Evolutionary conservation across 768 basidiomycete genomes (phyloP).

Genomic region (Lactarius pseudohatsudake): DNA sequence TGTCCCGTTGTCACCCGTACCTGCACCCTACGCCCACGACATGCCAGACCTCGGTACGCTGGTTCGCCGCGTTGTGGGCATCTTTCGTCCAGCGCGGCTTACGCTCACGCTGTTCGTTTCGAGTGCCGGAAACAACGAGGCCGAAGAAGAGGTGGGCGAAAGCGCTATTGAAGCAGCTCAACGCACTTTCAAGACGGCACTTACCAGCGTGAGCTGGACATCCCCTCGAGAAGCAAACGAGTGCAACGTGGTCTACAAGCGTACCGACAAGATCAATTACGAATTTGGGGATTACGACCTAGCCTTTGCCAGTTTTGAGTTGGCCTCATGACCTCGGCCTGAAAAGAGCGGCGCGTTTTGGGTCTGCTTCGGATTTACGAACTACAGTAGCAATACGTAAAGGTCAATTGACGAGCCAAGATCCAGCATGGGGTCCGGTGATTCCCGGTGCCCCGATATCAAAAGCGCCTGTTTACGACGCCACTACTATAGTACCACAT

Average conservation of each 20-base stretch:
- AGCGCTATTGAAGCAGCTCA: conserved; percentile 70
- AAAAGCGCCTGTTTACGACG: conserved; percentile 6
- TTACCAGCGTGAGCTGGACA: conserved; percentile 34
- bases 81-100: conserved; percentile 88
- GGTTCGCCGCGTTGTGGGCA: conserved; percentile 83
- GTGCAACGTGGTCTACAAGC: conserved; percentile 52
- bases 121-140: conserved; percentile 47
- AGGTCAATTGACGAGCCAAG: background rate
- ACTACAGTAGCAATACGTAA: conserved; percentile 4
- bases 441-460: conserved; percentile 8
- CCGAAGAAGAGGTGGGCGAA: conserved; percentile 50
- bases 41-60: conserved; percentile 80
- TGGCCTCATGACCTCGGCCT: conserved; percentile 34
- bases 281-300: conserved; percentile 92
- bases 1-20: conserved; percentile 59
- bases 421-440: conserved; percentile 7
- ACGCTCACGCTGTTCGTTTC: conserved; percentile 91
- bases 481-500: conserved; percentile 13
- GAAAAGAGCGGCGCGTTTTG: conserved; percentile 12
- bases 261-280: conserved; percentile 98
- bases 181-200: conserved; percentile 67
- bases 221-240: conserved; percentile 14
- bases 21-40: conserved; percentile 38
- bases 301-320: conserved; percentile 85
- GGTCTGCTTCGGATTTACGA: background rate